Conservation (phyloP, 1,284 basidiomycete genomes). For the Malassezia brasiliensis region DNA sequence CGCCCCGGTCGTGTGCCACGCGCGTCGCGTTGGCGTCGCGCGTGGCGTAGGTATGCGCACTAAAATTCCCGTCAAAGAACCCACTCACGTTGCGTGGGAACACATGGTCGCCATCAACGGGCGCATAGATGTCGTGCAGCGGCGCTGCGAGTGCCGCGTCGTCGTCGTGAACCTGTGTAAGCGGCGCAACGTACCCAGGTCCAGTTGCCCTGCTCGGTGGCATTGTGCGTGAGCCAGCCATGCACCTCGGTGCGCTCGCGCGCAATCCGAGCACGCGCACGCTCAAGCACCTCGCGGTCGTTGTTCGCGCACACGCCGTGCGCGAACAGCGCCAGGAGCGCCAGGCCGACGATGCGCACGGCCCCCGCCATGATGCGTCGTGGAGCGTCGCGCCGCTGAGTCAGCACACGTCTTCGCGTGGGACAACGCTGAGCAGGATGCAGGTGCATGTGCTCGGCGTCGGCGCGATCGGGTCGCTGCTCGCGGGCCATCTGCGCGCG, state of each 20-base stretch:
- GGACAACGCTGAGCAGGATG: slow-evolving; percentile 21
- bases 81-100: slow-evolving; percentile 11
- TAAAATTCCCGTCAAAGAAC: slow-evolving; percentile 8
- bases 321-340: background rate
- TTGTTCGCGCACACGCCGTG: background rate
- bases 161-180: background rate
- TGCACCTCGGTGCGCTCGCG: slow-evolving; percentile 4
- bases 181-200: background rate
- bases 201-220: slow-evolving; percentile 13
- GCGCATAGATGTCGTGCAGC: background rate
- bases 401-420: background rate
- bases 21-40: background rate
- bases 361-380: slow-evolving; percentile 2
- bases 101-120: background rate
- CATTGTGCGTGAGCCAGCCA: slow-evolving; percentile 10
- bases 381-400: background rate
- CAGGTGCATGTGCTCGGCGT: slow-evolving; percentile 45
- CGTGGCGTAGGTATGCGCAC: background rate
- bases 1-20: slow-evolving; percentile 1
- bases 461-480: slow-evolving; percentile 40
- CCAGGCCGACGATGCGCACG: slow-evolving; percentile 1
- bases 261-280: background rate
- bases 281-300: background rate
- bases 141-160: background rate
- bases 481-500: slow-evolving; percentile 35